A percentile compares a stretch with the other conserved stretches of the same genome.
These are phyloP conservation scores for Nematocida major DNA, from an alignment of 371 early-diverging fungal genomes.

Conservation along the genomic window DNA sequence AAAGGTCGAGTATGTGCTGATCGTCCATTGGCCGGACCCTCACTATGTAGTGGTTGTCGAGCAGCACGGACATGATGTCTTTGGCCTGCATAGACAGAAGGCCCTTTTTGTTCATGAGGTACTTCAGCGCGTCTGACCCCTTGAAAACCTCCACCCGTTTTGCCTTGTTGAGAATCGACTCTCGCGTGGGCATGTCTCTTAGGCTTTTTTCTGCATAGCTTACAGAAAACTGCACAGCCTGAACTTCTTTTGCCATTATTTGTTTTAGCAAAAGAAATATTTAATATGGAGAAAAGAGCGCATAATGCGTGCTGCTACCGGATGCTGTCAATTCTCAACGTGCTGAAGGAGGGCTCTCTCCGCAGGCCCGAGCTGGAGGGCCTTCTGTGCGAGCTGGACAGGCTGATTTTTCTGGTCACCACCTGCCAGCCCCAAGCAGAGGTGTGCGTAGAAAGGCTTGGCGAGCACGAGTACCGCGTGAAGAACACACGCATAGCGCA, in stretches of 20 bases:
- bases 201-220: constrained; percentile 38
- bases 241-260: constrained; percentile 11
- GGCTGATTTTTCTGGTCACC: constrained; percentile 1
- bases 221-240: neutral
- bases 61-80: constrained; percentile 45
- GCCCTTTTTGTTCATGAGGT: constrained; percentile 35
- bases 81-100: constrained; percentile 26
- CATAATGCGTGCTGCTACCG: constrained; percentile 18
- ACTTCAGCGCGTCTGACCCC: constrained; percentile 47
- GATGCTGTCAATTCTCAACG: neutral
- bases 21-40: constrained; percentile 38
- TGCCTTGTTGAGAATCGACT: constrained; percentile 55
- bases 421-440: neutral
- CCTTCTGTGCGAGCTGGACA: constrained; percentile 1
- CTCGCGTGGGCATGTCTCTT: constrained; percentile 36
- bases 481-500: constrained; percentile 1
- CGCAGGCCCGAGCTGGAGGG: constrained; percentile 15
- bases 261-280: constrained; percentile 31
- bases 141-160: constrained; percentile 57
- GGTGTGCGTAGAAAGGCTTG: neutral
- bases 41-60: constrained; percentile 54
- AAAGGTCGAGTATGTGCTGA: constrained; percentile 44
- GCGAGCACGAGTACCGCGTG: neutral
- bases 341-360: neutral
- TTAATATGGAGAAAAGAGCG: constrained; percentile 19